Conservation (phyloP, 352 stramenopile species). For the Phytophthora agathidicida region DNA sequence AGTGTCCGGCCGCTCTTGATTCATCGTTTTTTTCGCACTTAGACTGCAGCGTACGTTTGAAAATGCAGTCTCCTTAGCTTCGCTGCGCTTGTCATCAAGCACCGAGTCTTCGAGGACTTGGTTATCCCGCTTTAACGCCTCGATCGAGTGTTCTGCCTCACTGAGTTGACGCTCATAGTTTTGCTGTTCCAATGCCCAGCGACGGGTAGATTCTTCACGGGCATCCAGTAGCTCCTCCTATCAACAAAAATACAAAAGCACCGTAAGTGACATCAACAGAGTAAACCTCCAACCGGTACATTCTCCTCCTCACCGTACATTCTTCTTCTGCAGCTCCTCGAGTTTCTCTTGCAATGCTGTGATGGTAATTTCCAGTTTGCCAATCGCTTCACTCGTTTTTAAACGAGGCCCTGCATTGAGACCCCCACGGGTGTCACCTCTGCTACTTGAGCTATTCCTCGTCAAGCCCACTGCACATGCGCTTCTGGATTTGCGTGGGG, state of each 20-base stretch:
- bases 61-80: constrained; percentile 11
- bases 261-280: not conserved
- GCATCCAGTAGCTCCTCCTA: constrained; percentile 65
- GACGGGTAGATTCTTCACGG: constrained; percentile 64
- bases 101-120: constrained; percentile 64
- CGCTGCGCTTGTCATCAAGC: constrained; percentile 41
- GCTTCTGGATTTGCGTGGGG: constrained; percentile 30
- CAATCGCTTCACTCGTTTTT: constrained; percentile 36
- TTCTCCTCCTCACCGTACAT: constrained; percentile 56
- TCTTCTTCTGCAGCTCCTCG: constrained; percentile 77
- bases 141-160: constrained; percentile 67
- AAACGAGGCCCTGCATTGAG: constrained; percentile 19
- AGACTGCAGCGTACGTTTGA: constrained; percentile 2
- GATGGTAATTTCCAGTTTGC: constrained; percentile 69
- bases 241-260: not conserved
- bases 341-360: constrained; percentile 58
- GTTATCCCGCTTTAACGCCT: constrained; percentile 60
- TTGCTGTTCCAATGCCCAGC: constrained; percentile 74
- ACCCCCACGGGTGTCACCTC: constrained; percentile 8
- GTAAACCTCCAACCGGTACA: not conserved
- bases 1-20: constrained; percentile 1
- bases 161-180: constrained; percentile 70
- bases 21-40: constrained; percentile 9
- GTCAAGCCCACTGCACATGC: constrained; percentile 5
- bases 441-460: constrained; percentile 11